A percentile compares a stretch with the other conserved stretches of the same genome.
Conservation (phyloP, 345 rosid genomes). For the Eucalyptus erythrocorys region DNA sequence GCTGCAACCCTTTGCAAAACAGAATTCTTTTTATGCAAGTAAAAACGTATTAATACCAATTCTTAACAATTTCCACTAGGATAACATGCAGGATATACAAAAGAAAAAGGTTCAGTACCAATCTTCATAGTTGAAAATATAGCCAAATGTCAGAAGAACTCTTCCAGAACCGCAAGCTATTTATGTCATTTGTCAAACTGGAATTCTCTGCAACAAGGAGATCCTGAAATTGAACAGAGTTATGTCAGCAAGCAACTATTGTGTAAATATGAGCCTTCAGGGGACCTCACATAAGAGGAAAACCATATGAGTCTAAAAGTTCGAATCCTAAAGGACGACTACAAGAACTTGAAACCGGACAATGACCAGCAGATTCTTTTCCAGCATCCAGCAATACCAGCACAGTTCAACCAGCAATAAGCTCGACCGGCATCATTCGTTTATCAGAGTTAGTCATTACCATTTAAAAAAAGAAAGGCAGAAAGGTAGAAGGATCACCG, state of each 20-base stretch:
- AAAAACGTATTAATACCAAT: background rate
- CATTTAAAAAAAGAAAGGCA: background rate
- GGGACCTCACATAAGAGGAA: background rate
- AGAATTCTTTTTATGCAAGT: background rate
- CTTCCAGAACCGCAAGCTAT: background rate
- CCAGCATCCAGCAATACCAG: background rate
- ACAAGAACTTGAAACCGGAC: background rate
- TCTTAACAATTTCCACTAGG: background rate
- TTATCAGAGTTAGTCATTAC: background rate
- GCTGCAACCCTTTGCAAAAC: background rate
- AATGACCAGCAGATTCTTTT: background rate
- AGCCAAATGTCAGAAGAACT: background rate
- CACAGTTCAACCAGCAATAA: background rate
- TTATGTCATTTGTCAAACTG: background rate
- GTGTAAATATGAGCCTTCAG: background rate
- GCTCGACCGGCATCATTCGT: background rate
- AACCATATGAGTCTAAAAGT: background rate
- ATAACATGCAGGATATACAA: background rate
- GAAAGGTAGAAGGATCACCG: background rate
- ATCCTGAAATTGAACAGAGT: background rate
- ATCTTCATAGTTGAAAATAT: slow-evolving; percentile 32
- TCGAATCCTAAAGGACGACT: background rate
- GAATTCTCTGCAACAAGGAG: background rate
- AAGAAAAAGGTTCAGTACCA: slow-evolving; percentile 19
- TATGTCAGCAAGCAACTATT: background rate